Base-by-base conservation (phyloP, 805 yeast species). In the Yarrowia sp. region DNA sequence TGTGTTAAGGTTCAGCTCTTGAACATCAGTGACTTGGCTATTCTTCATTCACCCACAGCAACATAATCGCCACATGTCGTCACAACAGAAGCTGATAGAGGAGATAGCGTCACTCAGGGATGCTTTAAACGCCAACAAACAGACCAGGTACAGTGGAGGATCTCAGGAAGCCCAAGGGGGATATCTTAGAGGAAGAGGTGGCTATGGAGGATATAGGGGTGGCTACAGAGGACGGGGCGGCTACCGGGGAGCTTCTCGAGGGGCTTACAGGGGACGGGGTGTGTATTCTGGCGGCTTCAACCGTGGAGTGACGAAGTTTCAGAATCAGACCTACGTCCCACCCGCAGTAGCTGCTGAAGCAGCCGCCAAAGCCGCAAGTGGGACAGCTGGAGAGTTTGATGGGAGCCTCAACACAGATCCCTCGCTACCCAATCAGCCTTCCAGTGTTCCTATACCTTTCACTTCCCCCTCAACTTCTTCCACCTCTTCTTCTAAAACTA, bases 311-410 rank as follows among this genome's bases (percentile, higher is more conserved):
- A 17, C 61, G 14, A 54, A 54, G 46, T 54, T 54, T 16, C 61
- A 54, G 33, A 54, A 54, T 28, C 61, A 54, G 16, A 38, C 61
- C 19, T 54, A 54, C 17, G 61, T 54, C 8, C 61, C 61, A 4
- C 32, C 61, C 5, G 61, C 61, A 4, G 61, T 54, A 10, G 61
- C 61, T 30, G 63, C 63, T 10, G 51, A 58, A 51, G 62, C 62
- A 4, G 62, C 59, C n/a, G 59, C 59, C 14, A 54, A 38, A 14
- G 61, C 61, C 14, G 46, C 61, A 1, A 17, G 9, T 24, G 61
- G 12, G 16, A 22, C 26, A 12, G 16, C 40, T 7, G 16, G 19
- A 17, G 24, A 43, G n/a, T 19, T 10, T 24, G 30, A 28, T 16
- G 32, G 4, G 2, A 16, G n/a, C 2, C 28, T 1, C 12, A 24